Evolutionary conservation across 164 flowering plant species (phyloP).

Genomic region (Warburgia ugandensis): DNA sequence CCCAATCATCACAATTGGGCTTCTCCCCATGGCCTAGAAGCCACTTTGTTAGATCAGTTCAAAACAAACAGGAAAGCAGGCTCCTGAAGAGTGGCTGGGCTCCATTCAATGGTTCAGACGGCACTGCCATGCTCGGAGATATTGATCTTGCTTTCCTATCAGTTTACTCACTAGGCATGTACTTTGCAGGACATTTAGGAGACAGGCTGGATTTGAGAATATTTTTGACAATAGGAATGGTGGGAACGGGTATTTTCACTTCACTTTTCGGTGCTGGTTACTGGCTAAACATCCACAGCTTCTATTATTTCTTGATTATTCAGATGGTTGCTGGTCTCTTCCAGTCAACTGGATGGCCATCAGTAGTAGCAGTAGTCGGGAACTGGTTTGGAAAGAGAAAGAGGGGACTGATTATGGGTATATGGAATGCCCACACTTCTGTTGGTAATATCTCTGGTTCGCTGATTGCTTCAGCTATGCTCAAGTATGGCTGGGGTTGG

Average conservation of each 20-base stretch:
- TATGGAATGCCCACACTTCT: conserved; percentile 96
- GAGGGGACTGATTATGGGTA: conserved; percentile 92
- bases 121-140: conserved; percentile 66
- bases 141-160: conserved; percentile 79
- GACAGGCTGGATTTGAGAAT: conserved; percentile 69
- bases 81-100: conserved; percentile 58
- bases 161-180: conserved; percentile 74
- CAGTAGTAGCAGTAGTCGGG: conserved; percentile 93
- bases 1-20: conserved; percentile 32
- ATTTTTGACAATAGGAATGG: conserved; percentile 77
- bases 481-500: conserved; percentile 97
- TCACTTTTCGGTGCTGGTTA: conserved; percentile 74
- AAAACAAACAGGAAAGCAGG: conserved; percentile 10
- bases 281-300: conserved; percentile 70
- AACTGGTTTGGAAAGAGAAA: conserved; percentile 93
- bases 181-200: conserved; percentile 80
- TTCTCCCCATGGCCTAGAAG: conserved; percentile 24
- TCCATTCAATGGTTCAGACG: conserved; percentile 75
- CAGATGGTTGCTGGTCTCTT: conserved; percentile 88
- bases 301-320: conserved; percentile 48
- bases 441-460: conserved; percentile 90
- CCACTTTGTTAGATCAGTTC: conserved; percentile 9
- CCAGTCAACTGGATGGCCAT: conserved; percentile 98
- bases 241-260: conserved; percentile 85
- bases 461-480: conserved; percentile 59